Percentiles rank a stretch among this genome's conserved stretches.
These are phyloP conservation scores for Strombidium stylifer DNA, from an alignment of 73 alveolate genomes.

Conservation along the genomic window DNA sequence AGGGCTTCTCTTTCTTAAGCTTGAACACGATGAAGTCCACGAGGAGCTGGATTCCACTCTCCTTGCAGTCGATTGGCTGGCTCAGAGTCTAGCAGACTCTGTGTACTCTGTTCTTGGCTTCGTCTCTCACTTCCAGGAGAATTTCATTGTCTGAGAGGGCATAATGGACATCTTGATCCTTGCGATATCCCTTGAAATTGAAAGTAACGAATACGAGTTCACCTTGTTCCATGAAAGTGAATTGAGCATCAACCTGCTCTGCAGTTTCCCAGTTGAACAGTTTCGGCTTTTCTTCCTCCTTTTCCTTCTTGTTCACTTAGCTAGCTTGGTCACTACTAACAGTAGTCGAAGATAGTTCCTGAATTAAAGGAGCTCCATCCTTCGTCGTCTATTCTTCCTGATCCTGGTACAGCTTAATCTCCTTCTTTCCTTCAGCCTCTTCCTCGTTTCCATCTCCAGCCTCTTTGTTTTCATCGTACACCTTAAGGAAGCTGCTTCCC, in stretches of 20 bases:
- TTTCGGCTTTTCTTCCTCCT: neutral
- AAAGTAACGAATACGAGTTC: constrained; percentile 26
- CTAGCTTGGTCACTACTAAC: neutral
- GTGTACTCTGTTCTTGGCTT: neutral
- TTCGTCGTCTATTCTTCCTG: constrained; percentile 15
- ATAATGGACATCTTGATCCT: constrained; percentile 10
- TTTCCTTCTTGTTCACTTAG: neutral
- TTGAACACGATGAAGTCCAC: constrained; percentile 26
- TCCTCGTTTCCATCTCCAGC: constrained; percentile 9
- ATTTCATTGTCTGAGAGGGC: constrained; percentile 29
- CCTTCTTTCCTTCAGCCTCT: constrained; percentile 11
- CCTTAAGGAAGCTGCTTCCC: neutral
- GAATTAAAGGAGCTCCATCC: constrained; percentile 1
- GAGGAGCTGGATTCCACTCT: constrained; percentile 8
- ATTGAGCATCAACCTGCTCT: neutral
- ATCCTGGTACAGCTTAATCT: constrained; percentile 28
- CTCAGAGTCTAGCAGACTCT: constrained; percentile 27
- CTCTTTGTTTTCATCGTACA: neutral
- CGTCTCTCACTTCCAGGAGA: constrained; percentile 3
- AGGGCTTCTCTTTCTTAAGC: constrained; percentile 29
- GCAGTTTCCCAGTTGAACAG: constrained; percentile 10
- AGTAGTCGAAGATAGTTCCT: neutral
- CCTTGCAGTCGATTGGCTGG: constrained; percentile 9
- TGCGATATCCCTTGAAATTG: neutral
- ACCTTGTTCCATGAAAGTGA: constrained; percentile 4